phyloP scores from a whole-genome alignment of 441 rosid species.

The Iberis amara region DNA sequence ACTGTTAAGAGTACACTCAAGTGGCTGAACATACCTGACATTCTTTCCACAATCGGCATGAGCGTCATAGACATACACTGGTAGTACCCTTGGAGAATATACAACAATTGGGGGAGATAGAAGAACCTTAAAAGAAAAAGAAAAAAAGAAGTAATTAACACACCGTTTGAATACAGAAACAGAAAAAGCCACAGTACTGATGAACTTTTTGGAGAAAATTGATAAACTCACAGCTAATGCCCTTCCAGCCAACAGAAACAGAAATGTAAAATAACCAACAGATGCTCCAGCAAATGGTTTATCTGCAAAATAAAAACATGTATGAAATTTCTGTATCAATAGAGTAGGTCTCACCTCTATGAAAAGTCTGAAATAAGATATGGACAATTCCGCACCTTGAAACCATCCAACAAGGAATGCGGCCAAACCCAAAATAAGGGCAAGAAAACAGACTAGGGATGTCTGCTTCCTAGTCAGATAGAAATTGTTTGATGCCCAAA shows the following conservation, averaged over 20 bases:
- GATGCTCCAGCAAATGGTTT: conserved; percentile 99
- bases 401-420: conserved; percentile 96
- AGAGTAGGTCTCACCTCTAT: conserved; percentile 11
- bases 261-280: conserved; percentile 93
- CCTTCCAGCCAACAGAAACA: conserved; percentile 97
- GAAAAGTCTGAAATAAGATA: conserved; percentile 17
- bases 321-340: conserved; percentile 11
- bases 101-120: conserved; percentile 99
- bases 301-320: conserved; percentile 43
- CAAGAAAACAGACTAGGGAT: conserved; percentile 88
- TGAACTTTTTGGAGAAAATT: conserved; percentile 20
- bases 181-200: conserved; percentile 17
- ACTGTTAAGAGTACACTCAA: conserved; percentile 16
- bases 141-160: not conserved
- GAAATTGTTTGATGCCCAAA: conserved; percentile 99
- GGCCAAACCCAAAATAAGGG: conserved; percentile 95
- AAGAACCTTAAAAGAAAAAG: conserved; percentile 62
- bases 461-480: conserved; percentile 91
- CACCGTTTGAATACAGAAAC: conserved; percentile 21
- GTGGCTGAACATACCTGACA: conserved; percentile 71
- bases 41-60: conserved; percentile 99
- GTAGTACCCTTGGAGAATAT: conserved; percentile 97
- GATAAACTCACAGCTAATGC: conserved; percentile 80
- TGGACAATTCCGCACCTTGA: conserved; percentile 54
- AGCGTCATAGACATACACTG: conserved; percentile 98